Evolutionary conservation across 257 asterid genomes (phyloP), one percentile per base, ranked within the genome.

Genomic region (Nicotiana sylvestris): DNA sequence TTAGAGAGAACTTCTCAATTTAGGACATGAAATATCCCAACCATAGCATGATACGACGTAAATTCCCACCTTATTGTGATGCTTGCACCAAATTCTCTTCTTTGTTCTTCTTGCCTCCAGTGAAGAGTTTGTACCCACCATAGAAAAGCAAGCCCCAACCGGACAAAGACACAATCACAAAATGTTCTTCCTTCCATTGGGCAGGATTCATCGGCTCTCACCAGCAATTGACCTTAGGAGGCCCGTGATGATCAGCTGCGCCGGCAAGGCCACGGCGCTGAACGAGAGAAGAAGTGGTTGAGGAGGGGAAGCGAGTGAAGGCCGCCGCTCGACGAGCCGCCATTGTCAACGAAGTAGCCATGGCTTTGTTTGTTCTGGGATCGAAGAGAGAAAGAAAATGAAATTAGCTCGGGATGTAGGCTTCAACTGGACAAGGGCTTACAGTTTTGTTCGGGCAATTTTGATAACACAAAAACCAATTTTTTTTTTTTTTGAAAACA

Each of bases 31-130:
- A 65, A 61, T 85, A 78, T 68, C 57, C 76, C 74, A 86, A 81
- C 32, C 57, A 5, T 9, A 16, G 30, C 29, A 35, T 29, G 49
- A 49, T 37, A 27, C 67, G 8, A 37, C 1, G 56, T 51, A 66
- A 30, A 66, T 53, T 67, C 83, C 76, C 83, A 78, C 81, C 84
- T 85, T 89, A 92, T n/a, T 88, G 83, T 35, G 94, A 81, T 78
- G 92, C 93, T 87, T 87, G 93, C 80, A 62, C 89, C 89, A 86
- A 76, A 81, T 86, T 90, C 98, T 91, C n/a, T n/a, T n/a, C n/a
- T n/a, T n/a, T n/a, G n/a, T n/a, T n/a, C n/a, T n/a, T n/a, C n/a
- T n/a, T n/a, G n/a, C n/a, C n/a, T n/a, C n/a, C n/a, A n/a, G n/a
- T n/a, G n/a, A n/a, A n/a, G n/a, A n/a, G n/a, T n/a, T n/a, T n/a